Evolutionary conservation across 345 rosid genomes (phyloP).

Genomic region (Anacardium occidentale): DNA sequence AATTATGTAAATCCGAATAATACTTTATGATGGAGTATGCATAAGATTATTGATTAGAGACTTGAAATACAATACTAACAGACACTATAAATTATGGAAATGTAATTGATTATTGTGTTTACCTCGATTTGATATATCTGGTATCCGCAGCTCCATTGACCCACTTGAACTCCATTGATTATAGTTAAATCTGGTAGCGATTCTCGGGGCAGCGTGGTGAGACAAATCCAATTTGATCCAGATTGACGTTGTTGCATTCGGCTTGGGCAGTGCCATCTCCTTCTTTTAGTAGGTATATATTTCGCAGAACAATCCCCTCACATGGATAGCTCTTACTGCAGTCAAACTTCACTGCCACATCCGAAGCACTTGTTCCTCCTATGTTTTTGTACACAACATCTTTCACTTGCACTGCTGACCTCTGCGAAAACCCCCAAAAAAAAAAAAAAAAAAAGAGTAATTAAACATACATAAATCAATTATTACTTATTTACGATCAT

Average conservation of each 20-base stretch:
- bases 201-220: conserved; percentile 47
- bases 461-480: neutral
- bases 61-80: neutral
- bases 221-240: conserved; percentile 42
- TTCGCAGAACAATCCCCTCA: conserved; percentile 53
- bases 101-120: too few relatives aligned
- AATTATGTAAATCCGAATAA: too few relatives aligned
- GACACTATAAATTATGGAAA: too few relatives aligned
- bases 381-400: conserved; percentile 72
- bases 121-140: neutral
- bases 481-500: too few relatives aligned
- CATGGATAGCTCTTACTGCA: conserved; percentile 71
- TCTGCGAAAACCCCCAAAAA: too few relatives aligned
- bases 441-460: neutral
- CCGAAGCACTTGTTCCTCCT: conserved; percentile 68
- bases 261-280: conserved; percentile 35
- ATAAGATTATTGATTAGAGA: too few relatives aligned
- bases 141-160: neutral
- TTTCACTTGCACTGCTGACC: conserved; percentile 63
- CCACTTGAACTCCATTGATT: neutral
- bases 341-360: conserved; percentile 57
- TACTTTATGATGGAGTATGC: neutral
- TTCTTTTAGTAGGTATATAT: conserved; percentile 38
- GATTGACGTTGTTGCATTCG: conserved; percentile 49
- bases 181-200: too few relatives aligned